Base-by-base conservation (phyloP, 768 basidiomycete species). In the Leccinum truebloodii region DNA sequence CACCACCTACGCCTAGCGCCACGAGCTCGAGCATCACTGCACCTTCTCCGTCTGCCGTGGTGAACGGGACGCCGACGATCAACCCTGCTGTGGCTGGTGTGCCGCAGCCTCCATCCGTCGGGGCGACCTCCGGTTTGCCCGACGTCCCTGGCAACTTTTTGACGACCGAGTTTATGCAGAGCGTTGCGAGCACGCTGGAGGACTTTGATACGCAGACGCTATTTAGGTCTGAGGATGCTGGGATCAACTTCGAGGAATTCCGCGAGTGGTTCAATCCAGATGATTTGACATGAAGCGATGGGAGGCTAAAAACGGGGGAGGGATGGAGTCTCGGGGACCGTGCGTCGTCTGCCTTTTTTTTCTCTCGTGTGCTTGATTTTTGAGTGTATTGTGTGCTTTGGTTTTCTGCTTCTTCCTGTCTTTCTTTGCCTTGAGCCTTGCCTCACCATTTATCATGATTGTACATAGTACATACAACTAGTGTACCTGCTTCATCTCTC, bases 181-280 rank as follows among this genome's bases (percentile, higher is more conserved):
- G 74, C 14, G 73, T 80, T 12, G 73, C 74, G 22, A 72, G 59
- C 55, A 70, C 76, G 26, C 60, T 83, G 68, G 81, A 81, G 34
- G 73, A 75, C 48, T 75, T 78, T 48, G 77, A 76, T 37, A 24
- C 69, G 6, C 66, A 67, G 30, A 62, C 68, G 13, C 57, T 84
- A 44, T 83, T 85, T 67, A 70, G 77, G 51, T 64, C 72, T n/a
- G 78, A 80, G 54, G 79, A 78, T 2, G 77, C 82, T 59, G 61
- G 61, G 0, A 73, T 88, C 69, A 84, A 87, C 67, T 88, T 89
- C 64, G 88, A 88, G 71, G 78, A 86, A 67, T 90, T 90, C 73
- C 85, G 86, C 58, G 85, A 88, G 67, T 90, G 88, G 88, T 89
- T 90, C 65, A 86, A 85, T 68, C 81, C 80, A 6, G 82, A 86